Evolutionary conservation across 495 filamentous ascomycete genomes (phyloP).

Genomic region (Aspergillus asperescens): DNA sequence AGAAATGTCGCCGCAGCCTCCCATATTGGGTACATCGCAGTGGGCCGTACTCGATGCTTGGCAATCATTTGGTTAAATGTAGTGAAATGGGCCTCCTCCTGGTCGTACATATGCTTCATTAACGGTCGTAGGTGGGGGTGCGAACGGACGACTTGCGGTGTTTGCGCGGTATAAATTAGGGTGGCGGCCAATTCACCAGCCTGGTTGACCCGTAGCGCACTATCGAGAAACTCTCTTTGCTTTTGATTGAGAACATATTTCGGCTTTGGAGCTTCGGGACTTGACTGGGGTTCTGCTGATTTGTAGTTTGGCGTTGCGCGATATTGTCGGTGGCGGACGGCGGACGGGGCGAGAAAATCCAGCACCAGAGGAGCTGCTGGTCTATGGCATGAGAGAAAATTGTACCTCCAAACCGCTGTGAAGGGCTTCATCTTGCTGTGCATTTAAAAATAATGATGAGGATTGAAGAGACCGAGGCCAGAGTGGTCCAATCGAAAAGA

Average conservation of each 20-base stretch:
- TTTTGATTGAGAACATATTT: constrained; percentile 59
- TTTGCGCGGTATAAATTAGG: constrained; percentile 80
- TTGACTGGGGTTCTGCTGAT: not conserved
- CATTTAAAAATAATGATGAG: not conserved
- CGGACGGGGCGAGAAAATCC: constrained; percentile 42
- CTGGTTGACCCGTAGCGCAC: constrained; percentile 84
- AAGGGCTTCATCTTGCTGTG: constrained; percentile 5
- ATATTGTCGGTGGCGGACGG: constrained; percentile 26
- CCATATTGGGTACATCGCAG: constrained; percentile 92
- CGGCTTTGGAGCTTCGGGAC: constrained; percentile 27
- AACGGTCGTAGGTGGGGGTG: constrained; percentile 83
- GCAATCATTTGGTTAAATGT: constrained; percentile 83
- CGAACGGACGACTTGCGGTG: constrained; percentile 62
- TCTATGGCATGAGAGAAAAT: constrained; percentile 17
- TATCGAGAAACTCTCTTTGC: constrained; percentile 72
- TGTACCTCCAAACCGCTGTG: constrained; percentile 17
- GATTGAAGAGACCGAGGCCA: not conserved
- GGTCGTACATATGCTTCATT: constrained; percentile 98
- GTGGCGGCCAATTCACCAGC: constrained; percentile 84
- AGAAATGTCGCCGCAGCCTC: constrained; percentile 73
- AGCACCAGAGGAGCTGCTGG: constrained; percentile 27
- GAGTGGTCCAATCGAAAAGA: constrained; percentile 15
- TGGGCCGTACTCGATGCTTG: constrained; percentile 86
- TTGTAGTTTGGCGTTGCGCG: constrained; percentile 25
- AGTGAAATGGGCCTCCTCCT: constrained; percentile 79